Percentiles rank a stretch among this genome's conserved stretches.
Conservation (phyloP, 768 basidiomycete species). For the Mycena amicta region DNA sequence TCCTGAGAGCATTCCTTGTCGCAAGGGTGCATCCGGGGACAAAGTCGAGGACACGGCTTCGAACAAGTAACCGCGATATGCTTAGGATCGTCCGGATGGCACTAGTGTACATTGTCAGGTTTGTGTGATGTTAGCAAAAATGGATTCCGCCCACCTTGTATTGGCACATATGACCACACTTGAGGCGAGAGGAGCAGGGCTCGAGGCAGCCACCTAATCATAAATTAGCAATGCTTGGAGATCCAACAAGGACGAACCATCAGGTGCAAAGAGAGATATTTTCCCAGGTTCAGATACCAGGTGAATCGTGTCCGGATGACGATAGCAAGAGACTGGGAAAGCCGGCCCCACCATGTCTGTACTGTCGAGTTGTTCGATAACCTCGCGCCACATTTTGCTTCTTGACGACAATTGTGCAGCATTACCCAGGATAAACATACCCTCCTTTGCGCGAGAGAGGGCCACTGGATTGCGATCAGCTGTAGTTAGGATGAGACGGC, state of each 20-base stretch:
- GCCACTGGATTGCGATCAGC: conserved; percentile 49
- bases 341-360: conserved; percentile 49
- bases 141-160: conserved; percentile 47
- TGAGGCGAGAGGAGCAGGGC: conserved; percentile 53
- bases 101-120: conserved; percentile 36
- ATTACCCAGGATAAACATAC: conserved; percentile 75
- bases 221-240: background rate
- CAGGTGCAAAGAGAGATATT: conserved; percentile 54
- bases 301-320: conserved; percentile 48
- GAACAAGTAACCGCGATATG: conserved; percentile 52
- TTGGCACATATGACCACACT: conserved; percentile 68
- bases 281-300: conserved; percentile 53
- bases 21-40: conserved; percentile 62
- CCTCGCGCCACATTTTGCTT: conserved; percentile 58
- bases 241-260: conserved; percentile 40
- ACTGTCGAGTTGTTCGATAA: conserved; percentile 59
- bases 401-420: conserved; percentile 51
- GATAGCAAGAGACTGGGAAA: conserved; percentile 60
- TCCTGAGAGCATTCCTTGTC: conserved; percentile 47
- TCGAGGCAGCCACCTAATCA: conserved; percentile 60
- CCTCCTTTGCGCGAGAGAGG: conserved; percentile 72
- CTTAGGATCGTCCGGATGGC: conserved; percentile 61
- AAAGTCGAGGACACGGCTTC: conserved; percentile 53
- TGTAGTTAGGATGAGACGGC: no score
- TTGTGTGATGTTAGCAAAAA: background rate